phyloP scores from a whole-genome alignment of 176 grass and related monocot genomes.

The Bothriochloa decipiens region DNA sequence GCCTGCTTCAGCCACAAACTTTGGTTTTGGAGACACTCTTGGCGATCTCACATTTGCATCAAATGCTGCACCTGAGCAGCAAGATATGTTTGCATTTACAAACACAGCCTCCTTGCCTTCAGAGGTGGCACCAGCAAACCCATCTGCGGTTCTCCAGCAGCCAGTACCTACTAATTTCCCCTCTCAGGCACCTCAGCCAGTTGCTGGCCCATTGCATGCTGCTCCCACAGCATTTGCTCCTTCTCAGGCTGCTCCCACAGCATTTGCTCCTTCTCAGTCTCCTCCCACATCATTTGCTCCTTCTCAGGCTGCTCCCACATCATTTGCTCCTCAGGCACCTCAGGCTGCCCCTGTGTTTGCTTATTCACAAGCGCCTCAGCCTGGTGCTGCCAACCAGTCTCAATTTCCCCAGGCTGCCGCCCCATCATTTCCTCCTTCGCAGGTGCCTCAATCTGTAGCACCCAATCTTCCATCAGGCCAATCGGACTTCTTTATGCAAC shows the following conservation, averaged over 20 bases:
- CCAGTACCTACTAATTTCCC: slow-evolving; percentile 36
- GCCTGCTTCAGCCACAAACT: slow-evolving; percentile 52
- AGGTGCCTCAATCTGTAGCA: slow-evolving; percentile 42
- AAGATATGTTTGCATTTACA: slow-evolving; percentile 66
- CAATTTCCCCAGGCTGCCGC: slow-evolving; percentile 36
- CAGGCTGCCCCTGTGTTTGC: slow-evolving; percentile 33
- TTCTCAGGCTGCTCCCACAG: slow-evolving; percentile 31
- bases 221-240: slow-evolving; percentile 36
- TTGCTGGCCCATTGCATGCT: slow-evolving; percentile 23
- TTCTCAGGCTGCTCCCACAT: slow-evolving; percentile 32
- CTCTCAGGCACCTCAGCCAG: slow-evolving; percentile 33
- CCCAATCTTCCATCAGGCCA: slow-evolving; percentile 37
- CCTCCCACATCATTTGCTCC: slow-evolving; percentile 38
- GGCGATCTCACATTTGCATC: slow-evolving; percentile 65
- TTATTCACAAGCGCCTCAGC: slow-evolving; percentile 43
- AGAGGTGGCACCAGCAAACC: slow-evolving; percentile 34
- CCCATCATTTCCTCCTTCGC: slow-evolving; percentile 40
- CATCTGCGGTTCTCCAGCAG: slow-evolving; percentile 30
- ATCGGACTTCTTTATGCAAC: slow-evolving; percentile 41
- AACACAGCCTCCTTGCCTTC: slow-evolving; percentile 37
- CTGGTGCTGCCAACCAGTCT: slow-evolving; percentile 32
- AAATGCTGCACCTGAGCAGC: slow-evolving; percentile 38
- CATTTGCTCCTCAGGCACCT: slow-evolving; percentile 39
- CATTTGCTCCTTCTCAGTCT: slow-evolving; percentile 40
- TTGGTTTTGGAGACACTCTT: slow-evolving; percentile 82